Evolutionary conservation across 2,329 filamentous ascomycete species (phyloP), one percentile per base, ranked within the genome.

Genomic region (Paradendryphiella salina): DNA sequence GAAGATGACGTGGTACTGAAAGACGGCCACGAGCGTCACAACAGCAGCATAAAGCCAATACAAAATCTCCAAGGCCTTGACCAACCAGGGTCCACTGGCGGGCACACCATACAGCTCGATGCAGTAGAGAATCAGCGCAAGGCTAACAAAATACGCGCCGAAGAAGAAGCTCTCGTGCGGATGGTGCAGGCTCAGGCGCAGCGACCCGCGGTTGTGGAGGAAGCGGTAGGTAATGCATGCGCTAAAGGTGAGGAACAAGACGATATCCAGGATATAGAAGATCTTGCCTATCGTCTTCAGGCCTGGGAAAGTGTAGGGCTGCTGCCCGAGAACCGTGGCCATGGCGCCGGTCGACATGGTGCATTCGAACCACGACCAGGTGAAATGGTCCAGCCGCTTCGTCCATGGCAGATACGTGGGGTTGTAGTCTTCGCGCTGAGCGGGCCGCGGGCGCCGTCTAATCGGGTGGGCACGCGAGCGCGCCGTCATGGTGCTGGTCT

Each of bases 1-100:
- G 83, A 97, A 97, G 71, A 96, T 88, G 70, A 97, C 94, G 74
- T 97, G 93, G 79, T 97, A 97, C 82, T 97, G 93, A 62, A 97
- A 85, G 88, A 97, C 96, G 68, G 86, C 61, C n/a, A 65, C 61
- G 2, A 66, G 38, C 13, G 56, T 52, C 5, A 61, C 61, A 18
- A 80, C 69, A 2, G 76, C 74, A 9, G 85, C 78, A 64, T 91
- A 92, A 0, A 77, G 69, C 88, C 88, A 92, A 70, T 89, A 92
- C 1, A 83, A 76, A 0, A 85, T 76, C 46, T 85, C 78, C 3
- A 90, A 78, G 0, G 79, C 79, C 65, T 78, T 80, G 4, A 82
- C 71, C 6, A 88, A 79, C 61, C 81, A 80, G 0, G 73, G 65
- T 1, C 82, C 81, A 20, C 79, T 73, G 1, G 78, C 73, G 0